These are phyloP conservation scores for Tylopilus plumbeoviolaceoides DNA, from an alignment of 768 basidiomycete species.

Conservation along the genomic window DNA sequence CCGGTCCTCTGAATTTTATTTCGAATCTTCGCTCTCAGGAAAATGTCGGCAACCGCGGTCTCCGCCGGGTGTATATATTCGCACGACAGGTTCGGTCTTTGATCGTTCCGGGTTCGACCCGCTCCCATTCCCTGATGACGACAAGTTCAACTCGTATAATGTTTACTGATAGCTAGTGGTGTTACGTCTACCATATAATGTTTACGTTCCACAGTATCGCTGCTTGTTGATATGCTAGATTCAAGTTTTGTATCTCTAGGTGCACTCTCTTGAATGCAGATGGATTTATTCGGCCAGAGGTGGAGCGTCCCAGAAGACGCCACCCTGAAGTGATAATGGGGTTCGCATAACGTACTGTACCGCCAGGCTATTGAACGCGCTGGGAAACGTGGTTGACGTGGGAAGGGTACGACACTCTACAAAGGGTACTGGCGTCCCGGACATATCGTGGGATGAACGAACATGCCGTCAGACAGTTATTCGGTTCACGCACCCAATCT, in stretches of 20 bases:
- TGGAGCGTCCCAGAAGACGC: constrained; percentile 24
- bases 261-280: too few species aligned
- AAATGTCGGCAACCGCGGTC: constrained; percentile 49
- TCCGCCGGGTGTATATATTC: constrained; percentile 58
- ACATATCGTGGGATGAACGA: constrained; percentile 8
- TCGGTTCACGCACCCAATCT: constrained; percentile 44
- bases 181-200: constrained; percentile 30
- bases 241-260: constrained; percentile 23
- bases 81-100: constrained; percentile 54
- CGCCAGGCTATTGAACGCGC: constrained; percentile 66
- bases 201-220: constrained; percentile 13
- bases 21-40: constrained; percentile 46
- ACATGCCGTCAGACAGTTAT: not conserved
- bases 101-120: constrained; percentile 67
- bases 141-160: constrained; percentile 45
- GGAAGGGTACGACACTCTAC: constrained; percentile 49
- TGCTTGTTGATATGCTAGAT: constrained; percentile 28
- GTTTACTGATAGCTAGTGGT: constrained; percentile 65
- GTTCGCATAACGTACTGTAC: constrained; percentile 44
- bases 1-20: constrained; percentile 53
- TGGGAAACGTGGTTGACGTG: constrained; percentile 43
- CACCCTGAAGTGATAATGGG: constrained; percentile 17
- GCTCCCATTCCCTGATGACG: constrained; percentile 61
- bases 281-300: too few species aligned
- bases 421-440: constrained; percentile 40